phyloP scores from a whole-genome alignment of 2,329 filamentous ascomycete species.

The Magnaporthiopsis rhizophila region DNA sequence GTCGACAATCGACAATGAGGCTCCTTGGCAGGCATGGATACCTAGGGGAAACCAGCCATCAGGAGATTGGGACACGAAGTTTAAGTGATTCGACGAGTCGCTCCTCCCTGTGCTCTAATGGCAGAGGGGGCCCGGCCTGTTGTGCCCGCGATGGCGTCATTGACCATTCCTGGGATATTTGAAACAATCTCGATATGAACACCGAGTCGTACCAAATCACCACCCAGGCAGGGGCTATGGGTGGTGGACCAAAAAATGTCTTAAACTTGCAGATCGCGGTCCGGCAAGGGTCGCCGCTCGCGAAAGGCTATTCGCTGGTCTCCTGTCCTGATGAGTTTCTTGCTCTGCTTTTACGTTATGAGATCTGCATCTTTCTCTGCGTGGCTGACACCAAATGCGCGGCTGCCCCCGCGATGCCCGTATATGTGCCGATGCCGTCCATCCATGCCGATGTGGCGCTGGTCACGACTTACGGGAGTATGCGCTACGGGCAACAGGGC shows the following conservation, averaged over 20 bases:
- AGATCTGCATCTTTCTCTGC: background rate
- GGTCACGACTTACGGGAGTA: background rate
- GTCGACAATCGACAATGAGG: no score
- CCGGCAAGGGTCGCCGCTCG: no score
- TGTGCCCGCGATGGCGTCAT: conserved; percentile 1
- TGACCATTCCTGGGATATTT: background rate
- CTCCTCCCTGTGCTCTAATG: background rate
- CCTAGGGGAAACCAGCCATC: no score
- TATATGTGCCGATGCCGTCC: background rate
- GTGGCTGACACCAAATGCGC: background rate
- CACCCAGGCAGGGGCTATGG: no score
- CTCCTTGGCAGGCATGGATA: no score
- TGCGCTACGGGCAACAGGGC: background rate
- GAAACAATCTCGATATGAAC: background rate
- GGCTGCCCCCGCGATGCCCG: background rate
- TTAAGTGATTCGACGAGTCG: background rate
- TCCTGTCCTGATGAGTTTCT: background rate
- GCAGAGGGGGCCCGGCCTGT: background rate
- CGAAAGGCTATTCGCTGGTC: no score
- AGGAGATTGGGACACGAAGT: background rate
- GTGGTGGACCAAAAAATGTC: no score
- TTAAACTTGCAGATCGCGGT: background rate
- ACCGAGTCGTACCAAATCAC: background rate
- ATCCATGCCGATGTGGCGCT: background rate
- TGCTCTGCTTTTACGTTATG: background rate